These are phyloP conservation scores for Xylaria sp. DNA, from an alignment of 2,329 filamentous ascomycete genomes.

Conservation along the genomic window DNA sequence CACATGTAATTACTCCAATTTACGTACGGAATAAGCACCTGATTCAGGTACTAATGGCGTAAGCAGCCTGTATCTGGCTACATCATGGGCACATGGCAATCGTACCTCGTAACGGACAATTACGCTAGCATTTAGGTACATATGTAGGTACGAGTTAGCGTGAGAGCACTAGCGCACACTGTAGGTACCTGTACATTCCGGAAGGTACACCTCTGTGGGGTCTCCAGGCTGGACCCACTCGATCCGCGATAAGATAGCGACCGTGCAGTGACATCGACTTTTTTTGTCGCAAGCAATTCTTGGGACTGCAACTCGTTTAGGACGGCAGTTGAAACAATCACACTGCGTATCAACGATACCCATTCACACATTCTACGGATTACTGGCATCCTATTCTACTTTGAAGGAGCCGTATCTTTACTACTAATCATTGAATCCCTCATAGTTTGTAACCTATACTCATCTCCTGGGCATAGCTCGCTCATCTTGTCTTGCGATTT, in stretches of 20 bases:
- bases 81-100: not conserved
- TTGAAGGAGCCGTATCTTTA: not conserved
- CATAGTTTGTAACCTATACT: not conserved
- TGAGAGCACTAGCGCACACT: not conserved
- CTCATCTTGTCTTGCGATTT: not conserved
- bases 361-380: not conserved
- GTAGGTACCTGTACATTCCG: not conserved
- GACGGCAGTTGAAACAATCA: not conserved
- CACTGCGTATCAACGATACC: not conserved
- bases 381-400: not conserved
- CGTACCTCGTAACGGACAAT: not conserved
- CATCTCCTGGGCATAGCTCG: not conserved
- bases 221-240: not conserved
- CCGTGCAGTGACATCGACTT: constrained; percentile 5
- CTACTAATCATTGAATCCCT: not conserved
- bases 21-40: not conserved
- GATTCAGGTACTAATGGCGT: not conserved
- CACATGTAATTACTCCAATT: too few species aligned
- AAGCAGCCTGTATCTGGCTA: not conserved
- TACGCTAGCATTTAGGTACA: not conserved
- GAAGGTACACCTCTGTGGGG: not conserved
- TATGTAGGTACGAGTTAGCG: not conserved
- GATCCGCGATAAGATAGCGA: constrained; percentile 8
- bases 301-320: not conserved
- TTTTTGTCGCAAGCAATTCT: constrained; percentile 1